phyloP scores from a whole-genome alignment of 768 basidiomycete genomes.

The Multifurca ochricompacta region DNA sequence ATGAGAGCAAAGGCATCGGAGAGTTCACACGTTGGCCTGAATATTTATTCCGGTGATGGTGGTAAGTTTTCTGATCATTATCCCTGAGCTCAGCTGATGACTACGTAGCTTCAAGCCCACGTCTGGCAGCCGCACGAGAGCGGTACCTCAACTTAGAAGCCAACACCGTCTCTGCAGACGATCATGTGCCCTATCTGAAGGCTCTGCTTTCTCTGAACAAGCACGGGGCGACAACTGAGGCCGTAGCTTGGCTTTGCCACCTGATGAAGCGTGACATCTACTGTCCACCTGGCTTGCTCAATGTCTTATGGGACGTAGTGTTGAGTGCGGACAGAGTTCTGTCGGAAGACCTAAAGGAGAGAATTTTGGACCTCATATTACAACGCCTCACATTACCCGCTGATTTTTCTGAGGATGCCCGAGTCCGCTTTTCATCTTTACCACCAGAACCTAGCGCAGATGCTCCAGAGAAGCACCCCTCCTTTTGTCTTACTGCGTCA shows the following conservation, averaged over 20 bases:
- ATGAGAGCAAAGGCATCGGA: constrained; percentile 35
- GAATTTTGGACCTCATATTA: constrained; percentile 31
- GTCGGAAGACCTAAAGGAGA: constrained; percentile 26
- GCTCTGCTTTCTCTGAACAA: constrained; percentile 10
- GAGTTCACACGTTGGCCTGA: neutral
- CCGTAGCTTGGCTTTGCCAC: constrained; percentile 8
- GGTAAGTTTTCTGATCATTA: neutral
- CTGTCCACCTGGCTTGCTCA: constrained; percentile 31
- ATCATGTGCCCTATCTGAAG: constrained; percentile 4
- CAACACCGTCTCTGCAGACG: neutral
- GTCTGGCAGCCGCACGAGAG: constrained; percentile 3
- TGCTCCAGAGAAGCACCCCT: constrained; percentile 2
- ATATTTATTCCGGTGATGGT: constrained; percentile 9
- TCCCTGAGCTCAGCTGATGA: neutral
- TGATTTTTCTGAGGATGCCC: constrained; percentile 18
- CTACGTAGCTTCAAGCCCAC: neutral
- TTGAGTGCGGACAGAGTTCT: constrained; percentile 26
- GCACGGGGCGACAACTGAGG: neutral
- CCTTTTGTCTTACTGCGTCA: constrained; percentile 18
- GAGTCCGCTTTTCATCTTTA: neutral
- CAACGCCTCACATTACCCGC: constrained; percentile 26
- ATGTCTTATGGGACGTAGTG: constrained; percentile 37
- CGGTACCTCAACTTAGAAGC: constrained; percentile 17
- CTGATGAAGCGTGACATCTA: constrained; percentile 18
- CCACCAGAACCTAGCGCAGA: neutral